These are phyloP conservation scores for Astrothelium macrocarpum DNA, from an alignment of 495 filamentous ascomycete genomes.

Conservation along the genomic window DNA sequence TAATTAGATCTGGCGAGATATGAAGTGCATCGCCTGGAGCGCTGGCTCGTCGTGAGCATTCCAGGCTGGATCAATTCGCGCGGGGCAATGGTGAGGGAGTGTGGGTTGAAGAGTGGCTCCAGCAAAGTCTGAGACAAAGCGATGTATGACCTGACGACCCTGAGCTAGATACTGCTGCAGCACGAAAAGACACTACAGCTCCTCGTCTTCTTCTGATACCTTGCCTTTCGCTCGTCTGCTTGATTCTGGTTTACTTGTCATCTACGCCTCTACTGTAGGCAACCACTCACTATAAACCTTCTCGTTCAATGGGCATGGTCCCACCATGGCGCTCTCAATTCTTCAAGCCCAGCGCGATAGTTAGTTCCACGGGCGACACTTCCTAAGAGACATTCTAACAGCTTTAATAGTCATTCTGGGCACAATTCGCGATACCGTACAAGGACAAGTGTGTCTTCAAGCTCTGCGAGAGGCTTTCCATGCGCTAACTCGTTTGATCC, in stretches of 20 bases:
- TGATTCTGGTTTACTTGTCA: not conserved
- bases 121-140: constrained; percentile 1
- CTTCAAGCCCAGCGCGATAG: constrained; percentile 34
- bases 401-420: constrained; percentile 46
- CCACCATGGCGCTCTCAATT: constrained; percentile 32
- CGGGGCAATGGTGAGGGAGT: not conserved
- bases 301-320: constrained; percentile 1
- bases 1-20: not conserved
- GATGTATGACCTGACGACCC: not conserved
- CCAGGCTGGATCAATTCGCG: not conserved
- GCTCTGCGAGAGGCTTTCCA: not conserved
- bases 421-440: constrained; percentile 49
- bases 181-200: constrained; percentile 6
- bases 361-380: constrained; percentile 8
- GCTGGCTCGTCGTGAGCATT: constrained; percentile 1
- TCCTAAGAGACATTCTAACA: constrained; percentile 1
- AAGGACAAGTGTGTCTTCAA: constrained; percentile 43
- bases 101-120: not conserved
- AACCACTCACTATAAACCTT: too few species aligned
- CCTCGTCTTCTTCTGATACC: too few species aligned
- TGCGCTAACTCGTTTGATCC: constrained; percentile 7
- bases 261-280: too few species aligned
- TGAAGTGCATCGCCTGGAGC: not conserved
- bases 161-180: not conserved
- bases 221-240: too few species aligned